Evolutionary conservation across 192 early-diverging fungal genomes (phyloP), one percentile per base, ranked within the genome.

Genomic region (Powellomyces hirtus): DNA sequence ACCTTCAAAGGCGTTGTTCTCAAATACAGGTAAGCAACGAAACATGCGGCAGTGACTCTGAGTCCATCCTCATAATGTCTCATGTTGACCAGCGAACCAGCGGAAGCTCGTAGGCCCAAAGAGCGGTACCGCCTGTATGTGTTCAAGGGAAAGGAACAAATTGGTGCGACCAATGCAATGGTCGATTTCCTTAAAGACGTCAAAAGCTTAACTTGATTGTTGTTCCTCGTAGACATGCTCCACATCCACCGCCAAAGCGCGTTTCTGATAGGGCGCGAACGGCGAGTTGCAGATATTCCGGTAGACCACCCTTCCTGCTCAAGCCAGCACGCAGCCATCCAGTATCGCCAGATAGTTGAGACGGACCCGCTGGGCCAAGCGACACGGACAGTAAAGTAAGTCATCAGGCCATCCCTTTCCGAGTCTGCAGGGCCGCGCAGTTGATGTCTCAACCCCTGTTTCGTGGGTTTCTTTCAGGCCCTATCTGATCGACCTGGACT

Each of bases 301-400:
- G 85, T 92, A 3, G 96, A 98, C 77, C 96, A 98, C 63, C 95
- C 93, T 16, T 95, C 93, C 4, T 94, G 91, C 69, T 95, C 93
- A 4, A 91, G 89, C 62, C 96, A 98, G 75, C 96, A 98, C 68
- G 92, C 94, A 1, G 96, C 91, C 0, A 69, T 98, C 33, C 96
- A 98, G 72, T 96, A 83, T 74, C 86, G 94, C 46, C 88, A 85
- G 50, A 72, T 90, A 4, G 77, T 70, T 13, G 73, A 83, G 10
- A 85, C 66, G 0, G 75, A 88, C 51, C 57, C 77, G n/a, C 8
- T 73, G 33, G 83, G 85, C 0, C 73, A 86, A 30, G 31, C 72
- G 1, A 72, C 63, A 1, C 69, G 75, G 24, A 64, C 64, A 3
- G 80, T 86, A 24, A 91, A 89, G 88, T 88, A 80, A 85, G n/a